Conservation (phyloP, 1,139 yeast species). For the Sugiyamaella pinicola region DNA sequence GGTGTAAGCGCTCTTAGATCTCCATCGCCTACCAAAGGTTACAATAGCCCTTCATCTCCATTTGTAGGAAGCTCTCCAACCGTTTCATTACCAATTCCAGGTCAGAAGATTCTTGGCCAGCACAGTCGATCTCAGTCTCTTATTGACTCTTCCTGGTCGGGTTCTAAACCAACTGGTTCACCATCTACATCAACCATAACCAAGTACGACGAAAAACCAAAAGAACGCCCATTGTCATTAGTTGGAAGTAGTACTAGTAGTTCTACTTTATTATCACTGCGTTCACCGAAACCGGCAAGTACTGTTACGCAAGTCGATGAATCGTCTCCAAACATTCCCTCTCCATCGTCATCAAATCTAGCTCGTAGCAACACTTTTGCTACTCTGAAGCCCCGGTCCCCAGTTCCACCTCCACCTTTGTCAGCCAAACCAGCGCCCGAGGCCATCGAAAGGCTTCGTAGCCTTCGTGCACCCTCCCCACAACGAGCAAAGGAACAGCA, state of each 20-base stretch:
- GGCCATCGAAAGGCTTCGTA: slow-evolving; percentile 26
- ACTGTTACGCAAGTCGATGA: neutral
- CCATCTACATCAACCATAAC: slow-evolving; percentile 1
- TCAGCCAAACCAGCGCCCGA: slow-evolving; percentile 21
- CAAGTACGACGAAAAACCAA: slow-evolving; percentile 1
- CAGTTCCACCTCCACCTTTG: slow-evolving; percentile 21
- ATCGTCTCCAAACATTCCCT: neutral
- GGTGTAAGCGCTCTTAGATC: slow-evolving; percentile 24
- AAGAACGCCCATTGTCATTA: slow-evolving; percentile 10
- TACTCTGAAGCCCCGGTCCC: slow-evolving; percentile 1
- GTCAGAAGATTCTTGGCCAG: neutral
- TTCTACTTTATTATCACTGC: neutral
- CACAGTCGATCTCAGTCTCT: slow-evolving; percentile 4
- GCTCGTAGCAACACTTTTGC: slow-evolving; percentile 8
- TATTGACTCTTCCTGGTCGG: slow-evolving; percentile 6
- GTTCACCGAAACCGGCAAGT: neutral
- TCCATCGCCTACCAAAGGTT: slow-evolving; percentile 23
- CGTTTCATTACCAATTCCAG: slow-evolving; percentile 11
- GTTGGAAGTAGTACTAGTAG: slow-evolving; percentile 1
- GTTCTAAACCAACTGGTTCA: neutral
- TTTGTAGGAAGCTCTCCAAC: slow-evolving; percentile 14
- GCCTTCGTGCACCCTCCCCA: slow-evolving; percentile 26
- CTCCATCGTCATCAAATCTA: neutral
- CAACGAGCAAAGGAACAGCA: slow-evolving; percentile 21
- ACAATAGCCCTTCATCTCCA: slow-evolving; percentile 6